Conservation (phyloP, 2,329 filamentous ascomycete species). For the Epicoccum nigrum region DNA sequence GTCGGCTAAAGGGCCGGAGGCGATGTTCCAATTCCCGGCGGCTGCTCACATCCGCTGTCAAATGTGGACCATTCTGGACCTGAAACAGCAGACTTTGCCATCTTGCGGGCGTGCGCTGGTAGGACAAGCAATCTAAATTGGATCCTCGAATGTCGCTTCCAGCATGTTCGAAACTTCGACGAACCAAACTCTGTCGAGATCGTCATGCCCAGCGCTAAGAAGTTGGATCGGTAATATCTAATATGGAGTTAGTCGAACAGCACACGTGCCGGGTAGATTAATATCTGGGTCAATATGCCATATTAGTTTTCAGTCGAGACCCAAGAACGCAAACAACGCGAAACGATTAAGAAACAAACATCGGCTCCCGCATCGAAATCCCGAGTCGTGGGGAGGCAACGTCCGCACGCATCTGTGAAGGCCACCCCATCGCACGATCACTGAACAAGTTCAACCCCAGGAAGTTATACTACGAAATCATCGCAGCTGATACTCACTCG, state of each 20-base stretch:
- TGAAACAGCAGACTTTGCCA: constrained; percentile 28
- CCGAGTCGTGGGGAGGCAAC: background rate
- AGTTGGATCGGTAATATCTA: constrained; percentile 4
- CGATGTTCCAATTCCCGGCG: constrained; percentile 27
- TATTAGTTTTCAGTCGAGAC: constrained; percentile 27
- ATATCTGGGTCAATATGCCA: constrained; percentile 41
- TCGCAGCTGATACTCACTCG: too few species aligned
- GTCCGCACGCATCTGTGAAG: background rate
- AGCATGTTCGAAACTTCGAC: constrained; percentile 8
- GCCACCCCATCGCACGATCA: background rate
- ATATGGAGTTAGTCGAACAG: constrained; percentile 24
- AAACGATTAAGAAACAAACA: constrained; percentile 10
- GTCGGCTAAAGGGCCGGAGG: constrained; percentile 29
- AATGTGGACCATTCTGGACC: constrained; percentile 22
- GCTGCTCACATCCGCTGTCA: constrained; percentile 13
- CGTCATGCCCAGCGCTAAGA: background rate
- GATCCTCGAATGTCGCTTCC: constrained; percentile 21
- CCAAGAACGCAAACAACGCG: constrained; percentile 9
- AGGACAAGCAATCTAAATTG: constrained; percentile 34
- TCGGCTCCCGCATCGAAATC: background rate
- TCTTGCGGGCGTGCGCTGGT: constrained; percentile 15
- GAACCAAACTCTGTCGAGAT: background rate
- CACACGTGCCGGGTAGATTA: constrained; percentile 37
- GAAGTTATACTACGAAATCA: too few species aligned
- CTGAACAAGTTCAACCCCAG: too few species aligned